Evolutionary conservation across 2,329 filamentous ascomycete genomes (phyloP).

Genomic region (Neopestalotiopsis clavispora): DNA sequence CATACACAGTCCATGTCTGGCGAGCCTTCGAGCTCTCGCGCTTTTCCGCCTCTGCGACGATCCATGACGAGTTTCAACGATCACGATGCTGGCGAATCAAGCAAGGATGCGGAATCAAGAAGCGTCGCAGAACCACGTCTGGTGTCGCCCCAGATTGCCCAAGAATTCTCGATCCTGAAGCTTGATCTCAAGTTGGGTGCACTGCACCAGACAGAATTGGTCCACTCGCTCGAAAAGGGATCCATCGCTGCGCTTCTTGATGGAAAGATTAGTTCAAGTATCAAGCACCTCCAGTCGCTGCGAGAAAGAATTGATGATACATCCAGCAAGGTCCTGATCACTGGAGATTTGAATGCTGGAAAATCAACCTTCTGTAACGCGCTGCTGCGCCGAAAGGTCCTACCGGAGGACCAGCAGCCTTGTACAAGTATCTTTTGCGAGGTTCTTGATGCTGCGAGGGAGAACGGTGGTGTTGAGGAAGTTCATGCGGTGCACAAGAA

Average conservation of each 20-base stretch:
- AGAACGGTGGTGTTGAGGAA: slow-evolving; percentile 91
- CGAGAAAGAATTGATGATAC: slow-evolving; percentile 96
- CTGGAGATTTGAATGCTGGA: slow-evolving; percentile 93
- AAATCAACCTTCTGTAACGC: slow-evolving; percentile 99
- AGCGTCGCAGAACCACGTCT: slow-evolving; percentile 74
- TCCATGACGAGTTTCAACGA: slow-evolving; percentile 75
- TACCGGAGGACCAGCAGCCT: slow-evolving; percentile 96
- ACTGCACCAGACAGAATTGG: slow-evolving; percentile 84
- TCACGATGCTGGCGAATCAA: slow-evolving; percentile 70
- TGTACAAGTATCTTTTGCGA: slow-evolving; percentile 99
- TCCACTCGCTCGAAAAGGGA: slow-evolving; percentile 91
- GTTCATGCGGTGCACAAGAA: slow-evolving; percentile 93
- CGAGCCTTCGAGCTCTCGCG: slow-evolving; percentile 45
- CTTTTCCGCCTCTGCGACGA: slow-evolving; percentile 63
- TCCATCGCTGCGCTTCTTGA: slow-evolving; percentile 91
- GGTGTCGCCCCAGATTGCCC: slow-evolving; percentile 88
- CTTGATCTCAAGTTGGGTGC: slow-evolving; percentile 90
- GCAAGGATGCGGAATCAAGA: slow-evolving; percentile 69
- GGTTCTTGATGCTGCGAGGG: slow-evolving; percentile 86
- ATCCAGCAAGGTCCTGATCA: slow-evolving; percentile 94
- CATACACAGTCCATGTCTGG: slow-evolving; percentile 67
- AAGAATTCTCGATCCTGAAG: slow-evolving; percentile 95
- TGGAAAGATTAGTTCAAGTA: slow-evolving; percentile 91
- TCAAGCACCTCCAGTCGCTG: slow-evolving; percentile 85
- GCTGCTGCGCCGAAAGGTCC: slow-evolving; percentile 85